These are phyloP conservation scores for Pseudogymnoascus sp. DNA, from an alignment of 2,329 filamentous ascomycete genomes.

Conservation along the genomic window DNA sequence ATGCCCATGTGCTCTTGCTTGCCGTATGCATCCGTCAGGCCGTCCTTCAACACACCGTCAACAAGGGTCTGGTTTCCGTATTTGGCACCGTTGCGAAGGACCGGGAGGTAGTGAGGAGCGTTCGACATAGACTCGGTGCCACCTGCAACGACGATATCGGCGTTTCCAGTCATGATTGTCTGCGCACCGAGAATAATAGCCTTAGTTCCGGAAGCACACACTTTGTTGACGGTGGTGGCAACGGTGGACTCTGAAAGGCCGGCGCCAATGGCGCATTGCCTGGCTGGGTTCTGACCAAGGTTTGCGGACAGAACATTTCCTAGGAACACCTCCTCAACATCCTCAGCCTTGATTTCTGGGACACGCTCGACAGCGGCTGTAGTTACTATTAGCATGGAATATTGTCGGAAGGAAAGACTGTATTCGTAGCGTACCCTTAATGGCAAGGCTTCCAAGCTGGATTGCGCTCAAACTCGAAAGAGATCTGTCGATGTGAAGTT, in stretches of 20 bases:
- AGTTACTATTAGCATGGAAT: constrained; percentile 13
- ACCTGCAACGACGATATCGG: constrained; percentile 84
- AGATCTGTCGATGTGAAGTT: constrained; percentile 47
- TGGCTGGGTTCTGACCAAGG: constrained; percentile 90
- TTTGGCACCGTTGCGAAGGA: constrained; percentile 78
- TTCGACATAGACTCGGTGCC: constrained; percentile 99
- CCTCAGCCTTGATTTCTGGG: constrained; percentile 74
- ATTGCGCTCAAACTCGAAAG: constrained; percentile 79
- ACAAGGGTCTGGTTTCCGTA: constrained; percentile 86
- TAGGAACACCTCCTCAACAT: constrained; percentile 95
- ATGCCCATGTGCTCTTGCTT: constrained; percentile 97
- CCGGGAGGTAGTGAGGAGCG: constrained; percentile 88
- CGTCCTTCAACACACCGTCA: constrained; percentile 90
- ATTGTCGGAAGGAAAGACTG: neutral
- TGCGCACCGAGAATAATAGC: constrained; percentile 90
- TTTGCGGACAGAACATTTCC: constrained; percentile 96
- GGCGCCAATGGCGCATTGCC: constrained; percentile 85
- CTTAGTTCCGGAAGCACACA: constrained; percentile 93
- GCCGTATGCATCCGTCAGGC: constrained; percentile 82
- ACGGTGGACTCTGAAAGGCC: constrained; percentile 73
- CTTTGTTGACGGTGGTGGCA: constrained; percentile 96
- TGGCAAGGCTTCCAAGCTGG: constrained; percentile 82
- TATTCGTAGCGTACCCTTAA: constrained; percentile 59
- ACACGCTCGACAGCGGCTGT: constrained; percentile 73
- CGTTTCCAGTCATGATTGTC: constrained; percentile 95